A percentile compares a stretch with the other conserved stretches of the same genome.
Conservation (phyloP, 2,329 filamentous ascomycete species). For the Colletotrichum acutatum region DNA sequence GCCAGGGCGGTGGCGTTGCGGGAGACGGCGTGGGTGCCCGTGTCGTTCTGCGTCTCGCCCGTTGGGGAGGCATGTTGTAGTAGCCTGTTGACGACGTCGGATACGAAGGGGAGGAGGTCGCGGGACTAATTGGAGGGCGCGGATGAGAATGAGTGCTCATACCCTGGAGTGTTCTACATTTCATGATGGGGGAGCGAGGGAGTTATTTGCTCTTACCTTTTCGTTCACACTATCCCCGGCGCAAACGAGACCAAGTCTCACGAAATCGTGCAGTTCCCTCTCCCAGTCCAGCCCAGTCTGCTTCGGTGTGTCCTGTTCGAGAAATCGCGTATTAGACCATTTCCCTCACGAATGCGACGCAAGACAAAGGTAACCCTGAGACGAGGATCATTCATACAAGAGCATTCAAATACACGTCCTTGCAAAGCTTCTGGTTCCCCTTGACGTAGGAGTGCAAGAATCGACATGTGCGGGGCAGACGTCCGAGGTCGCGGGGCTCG, state of each 20-base stretch:
- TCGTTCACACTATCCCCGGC: constrained; percentile 41
- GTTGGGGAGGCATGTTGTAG: constrained; percentile 55
- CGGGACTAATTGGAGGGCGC: constrained; percentile 45
- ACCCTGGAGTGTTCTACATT: background rate
- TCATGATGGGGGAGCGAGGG: too few relatives aligned
- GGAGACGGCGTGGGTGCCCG: constrained; percentile 55
- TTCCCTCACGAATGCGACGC: background rate
- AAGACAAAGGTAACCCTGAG: background rate
- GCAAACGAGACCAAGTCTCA: constrained; percentile 58
- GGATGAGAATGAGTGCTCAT: background rate
- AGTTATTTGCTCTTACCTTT: constrained; percentile 56
- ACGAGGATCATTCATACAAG: constrained; percentile 55
- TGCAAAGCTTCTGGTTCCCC: constrained; percentile 69
- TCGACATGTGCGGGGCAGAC: constrained; percentile 62
- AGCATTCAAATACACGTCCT: constrained; percentile 67
- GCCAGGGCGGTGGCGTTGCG: constrained; percentile 58
- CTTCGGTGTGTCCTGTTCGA: constrained; percentile 45
- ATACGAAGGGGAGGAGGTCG: constrained; percentile 61
- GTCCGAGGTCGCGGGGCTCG: constrained; percentile 65
- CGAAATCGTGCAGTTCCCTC: constrained; percentile 54
- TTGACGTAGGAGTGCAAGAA: constrained; percentile 64
- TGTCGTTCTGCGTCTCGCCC: constrained; percentile 43
- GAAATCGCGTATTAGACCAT: background rate
- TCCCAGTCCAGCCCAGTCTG: constrained; percentile 54
- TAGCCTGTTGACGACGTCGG: constrained; percentile 55